Conservation (phyloP, 768 basidiomycete species). For the Mycena belliarum region DNA sequence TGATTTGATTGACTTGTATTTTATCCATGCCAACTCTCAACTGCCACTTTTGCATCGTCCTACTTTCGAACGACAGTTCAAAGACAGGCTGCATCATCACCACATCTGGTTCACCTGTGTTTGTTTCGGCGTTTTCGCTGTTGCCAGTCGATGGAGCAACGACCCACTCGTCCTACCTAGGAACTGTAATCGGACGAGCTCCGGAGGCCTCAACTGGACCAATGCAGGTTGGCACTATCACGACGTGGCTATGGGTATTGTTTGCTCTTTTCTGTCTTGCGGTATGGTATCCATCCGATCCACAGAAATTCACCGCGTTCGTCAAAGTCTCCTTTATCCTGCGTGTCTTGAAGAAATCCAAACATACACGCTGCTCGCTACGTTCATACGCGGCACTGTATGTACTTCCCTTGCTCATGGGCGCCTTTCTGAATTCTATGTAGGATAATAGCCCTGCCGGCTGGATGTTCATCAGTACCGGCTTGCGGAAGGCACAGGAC, state of each 20-base stretch:
- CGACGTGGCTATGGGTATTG: constrained; percentile 52
- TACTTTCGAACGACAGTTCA: constrained; percentile 66
- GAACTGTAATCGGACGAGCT: constrained; percentile 23
- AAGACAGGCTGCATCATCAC: constrained; percentile 49
- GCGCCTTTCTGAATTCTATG: constrained; percentile 28
- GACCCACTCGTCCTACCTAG: constrained; percentile 56
- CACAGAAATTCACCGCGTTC: constrained; percentile 51
- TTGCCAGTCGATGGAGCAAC: constrained; percentile 66
- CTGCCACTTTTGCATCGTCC: constrained; percentile 73
- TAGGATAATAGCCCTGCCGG: constrained; percentile 44
- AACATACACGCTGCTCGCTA: constrained; percentile 28
- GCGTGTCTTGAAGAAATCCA: constrained; percentile 66
- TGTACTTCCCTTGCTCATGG: neutral
- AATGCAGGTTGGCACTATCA: constrained; percentile 65
- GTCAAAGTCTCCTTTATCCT: constrained; percentile 54
- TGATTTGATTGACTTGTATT: constrained; percentile 67
- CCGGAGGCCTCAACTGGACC: constrained; percentile 45
- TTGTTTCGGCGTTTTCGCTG: constrained; percentile 66
- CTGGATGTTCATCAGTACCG: constrained; percentile 59
- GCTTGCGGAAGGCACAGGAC: constrained; percentile 67
- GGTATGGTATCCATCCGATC: constrained; percentile 6
- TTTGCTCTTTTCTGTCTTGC: neutral
- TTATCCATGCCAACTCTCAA: constrained; percentile 56
- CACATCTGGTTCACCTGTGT: constrained; percentile 63
- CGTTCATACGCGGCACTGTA: constrained; percentile 18